Conservation (phyloP, 331 rosid genomes). For the Malus hybrid region DNA sequence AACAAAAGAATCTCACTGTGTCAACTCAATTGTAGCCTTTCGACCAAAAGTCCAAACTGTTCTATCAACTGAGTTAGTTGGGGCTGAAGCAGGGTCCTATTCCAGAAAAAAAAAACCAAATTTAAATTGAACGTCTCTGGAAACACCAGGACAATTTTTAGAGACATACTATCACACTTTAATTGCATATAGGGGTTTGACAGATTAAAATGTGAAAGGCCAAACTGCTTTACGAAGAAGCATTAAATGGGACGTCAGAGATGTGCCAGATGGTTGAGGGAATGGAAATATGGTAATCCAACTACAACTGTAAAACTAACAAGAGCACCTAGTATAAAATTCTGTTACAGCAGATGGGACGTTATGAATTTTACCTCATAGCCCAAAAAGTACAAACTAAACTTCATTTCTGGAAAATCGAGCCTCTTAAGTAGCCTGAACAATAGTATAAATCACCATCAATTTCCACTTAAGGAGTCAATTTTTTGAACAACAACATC, state of each 20-base stretch:
- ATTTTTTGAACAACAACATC: neutral
- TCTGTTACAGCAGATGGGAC: neutral
- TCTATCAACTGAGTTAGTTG: conserved; percentile 55
- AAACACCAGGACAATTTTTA: neutral
- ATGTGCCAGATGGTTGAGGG: neutral
- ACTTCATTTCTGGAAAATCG: conserved; percentile 89
- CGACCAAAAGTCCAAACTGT: conserved; percentile 86
- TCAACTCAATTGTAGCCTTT: conserved; percentile 82
- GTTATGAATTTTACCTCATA: conserved; percentile 53
- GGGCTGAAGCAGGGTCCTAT: conserved; percentile 60
- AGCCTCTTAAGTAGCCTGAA: conserved; percentile 84
- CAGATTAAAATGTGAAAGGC: neutral
- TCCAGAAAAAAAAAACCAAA: conserved; percentile 10
- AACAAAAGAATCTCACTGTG: conserved; percentile 53
- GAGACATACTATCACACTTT: neutral
- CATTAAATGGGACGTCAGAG: neutral
- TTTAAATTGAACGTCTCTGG: neutral
- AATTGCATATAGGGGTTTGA: neutral
- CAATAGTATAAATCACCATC: conserved; percentile 14
- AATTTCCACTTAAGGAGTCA: conserved; percentile 5
- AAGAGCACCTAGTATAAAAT: neutral
- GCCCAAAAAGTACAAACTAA: conserved; percentile 85
- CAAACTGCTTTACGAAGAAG: neutral
- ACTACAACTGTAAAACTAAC: neutral
- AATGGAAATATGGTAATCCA: neutral